These are phyloP conservation scores for Paracorniculantispora psalliotae DNA, from an alignment of 2,329 filamentous ascomycete genomes.

Conservation along the genomic window DNA sequence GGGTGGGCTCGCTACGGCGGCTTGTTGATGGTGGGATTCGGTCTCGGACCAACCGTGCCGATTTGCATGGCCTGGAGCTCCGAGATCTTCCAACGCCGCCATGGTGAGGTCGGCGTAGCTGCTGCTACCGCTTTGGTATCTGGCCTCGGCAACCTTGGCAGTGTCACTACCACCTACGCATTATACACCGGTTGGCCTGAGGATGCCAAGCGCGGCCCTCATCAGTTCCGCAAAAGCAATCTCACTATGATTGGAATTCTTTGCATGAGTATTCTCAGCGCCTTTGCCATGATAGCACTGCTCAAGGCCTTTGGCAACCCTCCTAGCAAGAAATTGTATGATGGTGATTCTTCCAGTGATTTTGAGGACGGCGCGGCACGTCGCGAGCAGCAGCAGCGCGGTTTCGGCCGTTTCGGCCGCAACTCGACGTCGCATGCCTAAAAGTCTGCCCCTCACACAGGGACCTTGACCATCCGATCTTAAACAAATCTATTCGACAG, in stretches of 20 bases:
- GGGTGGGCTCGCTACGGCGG: conserved; percentile 85
- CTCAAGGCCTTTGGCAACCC: conserved; percentile 55
- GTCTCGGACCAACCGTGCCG: conserved; percentile 82
- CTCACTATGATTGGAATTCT: conserved; percentile 84
- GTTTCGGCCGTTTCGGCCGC: conserved; percentile 43
- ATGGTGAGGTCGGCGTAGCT: conserved; percentile 86
- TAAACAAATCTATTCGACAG: conserved; percentile 25
- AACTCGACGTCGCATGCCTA: conserved; percentile 25
- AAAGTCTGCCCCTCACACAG: conserved; percentile 13
- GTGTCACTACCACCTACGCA: conserved; percentile 82
- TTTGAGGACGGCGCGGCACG: conserved; percentile 58
- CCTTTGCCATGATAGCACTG: conserved; percentile 62
- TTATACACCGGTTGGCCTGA: conserved; percentile 82
- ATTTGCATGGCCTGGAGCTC: conserved; percentile 93
- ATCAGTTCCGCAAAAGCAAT: conserved; percentile 78
- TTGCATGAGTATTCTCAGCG: conserved; percentile 68
- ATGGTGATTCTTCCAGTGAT: conserved; percentile 35
- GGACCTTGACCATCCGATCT: conserved; percentile 17
- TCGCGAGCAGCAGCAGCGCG: conserved; percentile 53
- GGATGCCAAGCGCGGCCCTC: conserved; percentile 62
- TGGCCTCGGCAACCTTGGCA: conserved; percentile 80
- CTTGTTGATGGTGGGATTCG: conserved; percentile 85
- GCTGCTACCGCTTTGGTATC: conserved; percentile 82
- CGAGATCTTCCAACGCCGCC: conserved; percentile 83
- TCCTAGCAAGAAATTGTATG: conserved; percentile 41